phyloP scores from a whole-genome alignment of 192 early-diverging fungal genomes.

The Thamnidium elegans region DNA sequence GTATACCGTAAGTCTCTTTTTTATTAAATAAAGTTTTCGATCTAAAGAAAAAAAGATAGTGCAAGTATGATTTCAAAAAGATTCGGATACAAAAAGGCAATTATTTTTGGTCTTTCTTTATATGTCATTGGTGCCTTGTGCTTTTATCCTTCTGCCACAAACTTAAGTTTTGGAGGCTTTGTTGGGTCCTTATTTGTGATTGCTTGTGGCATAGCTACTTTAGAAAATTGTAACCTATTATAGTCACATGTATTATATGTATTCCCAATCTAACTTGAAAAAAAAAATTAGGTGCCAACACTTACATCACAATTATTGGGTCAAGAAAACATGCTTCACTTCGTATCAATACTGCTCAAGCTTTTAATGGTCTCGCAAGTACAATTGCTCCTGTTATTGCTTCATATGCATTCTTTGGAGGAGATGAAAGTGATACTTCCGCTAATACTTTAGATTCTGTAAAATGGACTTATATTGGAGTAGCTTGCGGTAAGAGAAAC shows the following conservation, averaged over 20 bases:
- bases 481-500: slow-evolving; percentile 27
- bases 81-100: slow-evolving; percentile 32
- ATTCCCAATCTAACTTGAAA: too few relatives aligned
- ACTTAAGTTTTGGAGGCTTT: slow-evolving; percentile 28
- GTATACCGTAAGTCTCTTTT: slow-evolving; percentile 25
- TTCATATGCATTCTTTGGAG: slow-evolving; percentile 34
- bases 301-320: slow-evolving; percentile 30
- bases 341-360: slow-evolving; percentile 32
- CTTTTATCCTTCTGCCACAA: slow-evolving; percentile 30
- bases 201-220: slow-evolving; percentile 33
- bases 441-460: slow-evolving; percentile 14
- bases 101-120: slow-evolving; percentile 28
- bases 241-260: neutral
- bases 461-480: slow-evolving; percentile 34
- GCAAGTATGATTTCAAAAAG: slow-evolving; percentile 23
- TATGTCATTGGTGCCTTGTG: slow-evolving; percentile 35
- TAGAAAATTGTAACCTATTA: slow-evolving; percentile 29
- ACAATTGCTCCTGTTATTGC: slow-evolving; percentile 31
- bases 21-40: neutral
- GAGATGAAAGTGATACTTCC: neutral
- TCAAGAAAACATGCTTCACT: slow-evolving; percentile 16
- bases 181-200: slow-evolving; percentile 35
- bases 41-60: slow-evolving; percentile 8
- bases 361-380: slow-evolving; percentile 32
- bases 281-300: slow-evolving; percentile 26